Base-by-base conservation (phyloP, 2,329 filamentous ascomycete species). In the Iodosphaeria phyllophila region DNA sequence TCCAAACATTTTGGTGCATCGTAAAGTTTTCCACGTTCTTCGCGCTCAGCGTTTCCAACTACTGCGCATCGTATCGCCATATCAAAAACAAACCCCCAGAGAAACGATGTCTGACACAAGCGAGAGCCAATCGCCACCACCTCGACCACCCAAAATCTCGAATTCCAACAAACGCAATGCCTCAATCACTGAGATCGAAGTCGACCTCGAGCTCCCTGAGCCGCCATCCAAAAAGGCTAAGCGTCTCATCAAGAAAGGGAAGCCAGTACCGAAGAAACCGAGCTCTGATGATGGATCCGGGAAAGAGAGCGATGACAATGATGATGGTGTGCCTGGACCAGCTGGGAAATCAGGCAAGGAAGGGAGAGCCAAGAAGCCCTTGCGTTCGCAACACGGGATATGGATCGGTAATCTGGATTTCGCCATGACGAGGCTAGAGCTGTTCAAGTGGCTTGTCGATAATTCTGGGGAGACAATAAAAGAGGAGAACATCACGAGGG, bases 361-460 rank as follows among this genome's bases (percentile, higher is more conserved):
- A 28, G 52, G 51, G 30, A 48, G 52, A 29, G 40, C 47, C 19
- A 42, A 46, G 25, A 55, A 61, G 27, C 58, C 63, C 35, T 53
- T 58, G 37, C 74, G 80, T 30, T 89, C 82, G 7, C 71, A 78
- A 11, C 72, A 82, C 48, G 80, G 83, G 32, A 69, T 98, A 35
- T 98, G 89, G 89, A 79, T 98, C 38, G 89, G 91, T 39, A 98
- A 98, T 50, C 54, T 98, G 33, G 69, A 77, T n/a, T 98, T 86
- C 58, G 69, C 66, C 23, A 59, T 75, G 20, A 89, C 76, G 22
- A 71, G 75, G 30, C 56, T 67, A 8, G 72, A 82, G 32, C 55
- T 98, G 24, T 72, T 74, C 40, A 65, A 64, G 31, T 95, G 92
- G 63, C 55, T 98, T n/a, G 64, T 74, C 17, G 64, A 72, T 18